Conservation (phyloP, 352 stramenopile species). For the Phytophthora rubi region DNA sequence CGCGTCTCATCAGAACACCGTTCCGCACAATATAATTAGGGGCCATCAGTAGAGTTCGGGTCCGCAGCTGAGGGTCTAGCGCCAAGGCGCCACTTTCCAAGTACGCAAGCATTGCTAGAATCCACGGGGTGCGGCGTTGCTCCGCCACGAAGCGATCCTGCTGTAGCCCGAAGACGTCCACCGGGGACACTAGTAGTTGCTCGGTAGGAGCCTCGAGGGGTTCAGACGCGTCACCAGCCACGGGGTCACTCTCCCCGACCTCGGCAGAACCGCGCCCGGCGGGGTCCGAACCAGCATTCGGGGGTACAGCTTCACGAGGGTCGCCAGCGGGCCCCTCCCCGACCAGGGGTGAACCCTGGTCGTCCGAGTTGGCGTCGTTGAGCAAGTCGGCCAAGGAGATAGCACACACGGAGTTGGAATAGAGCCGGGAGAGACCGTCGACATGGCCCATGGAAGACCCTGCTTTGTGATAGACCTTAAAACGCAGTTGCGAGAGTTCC, state of each 20-base stretch:
- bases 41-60: background rate
- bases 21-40: background rate
- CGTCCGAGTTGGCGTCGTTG: background rate
- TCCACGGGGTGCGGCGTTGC: background rate
- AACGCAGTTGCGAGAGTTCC: slow-evolving; percentile 13
- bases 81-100: background rate
- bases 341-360: too few species aligned
- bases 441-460: slow-evolving; percentile 5
- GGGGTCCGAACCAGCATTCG: too few species aligned
- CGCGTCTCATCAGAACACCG: slow-evolving; percentile 1
- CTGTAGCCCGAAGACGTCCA: too few species aligned
- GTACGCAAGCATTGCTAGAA: slow-evolving; percentile 2
- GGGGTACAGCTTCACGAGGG: too few species aligned
- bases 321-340: too few species aligned
- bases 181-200: too few species aligned
- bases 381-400: background rate
- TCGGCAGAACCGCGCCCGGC: too few species aligned
- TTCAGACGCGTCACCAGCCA: too few species aligned
- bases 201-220: too few species aligned
- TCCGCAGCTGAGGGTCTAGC: slow-evolving; percentile 2
- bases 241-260: too few species aligned
- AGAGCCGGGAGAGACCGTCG: slow-evolving; percentile 7
- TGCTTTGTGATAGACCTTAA: slow-evolving; percentile 8
- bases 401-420: background rate
- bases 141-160: too few species aligned